phyloP scores from a whole-genome alignment of 148 eudicot species.

The Arctostaphylos glauca region DNA sequence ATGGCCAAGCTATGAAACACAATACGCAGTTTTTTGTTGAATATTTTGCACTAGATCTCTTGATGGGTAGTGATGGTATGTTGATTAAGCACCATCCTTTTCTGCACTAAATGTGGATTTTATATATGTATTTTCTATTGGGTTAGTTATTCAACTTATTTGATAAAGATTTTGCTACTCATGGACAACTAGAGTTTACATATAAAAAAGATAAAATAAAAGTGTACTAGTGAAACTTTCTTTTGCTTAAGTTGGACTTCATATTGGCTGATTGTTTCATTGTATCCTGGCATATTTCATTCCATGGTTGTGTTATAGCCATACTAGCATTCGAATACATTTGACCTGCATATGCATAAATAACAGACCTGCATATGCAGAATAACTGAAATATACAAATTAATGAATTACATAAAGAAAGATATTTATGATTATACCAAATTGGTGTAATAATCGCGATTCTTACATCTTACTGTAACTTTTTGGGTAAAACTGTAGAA shows the following conservation, averaged over 20 bases:
- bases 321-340: not conserved
- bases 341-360: not conserved
- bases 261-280: not conserved
- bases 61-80: conserved; percentile 90
- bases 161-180: not conserved
- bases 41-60: conserved; percentile 90
- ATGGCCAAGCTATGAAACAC: conserved; percentile 99
- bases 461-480: conserved; percentile 1
- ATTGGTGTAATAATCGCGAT: not conserved
- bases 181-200: not conserved
- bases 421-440: not conserved
- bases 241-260: not conserved
- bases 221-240: not conserved
- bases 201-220: not conserved
- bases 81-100: not conserved
- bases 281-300: not conserved
- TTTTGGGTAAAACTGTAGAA: not conserved
- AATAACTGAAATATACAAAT: not conserved
- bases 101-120: not conserved
- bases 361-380: not conserved
- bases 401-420: not conserved
- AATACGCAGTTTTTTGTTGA: conserved; percentile 99
- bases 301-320: not conserved
- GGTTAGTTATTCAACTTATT: not conserved
- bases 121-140: not conserved